Conservation (phyloP, 768 basidiomycete genomes). For the Tephrocybe rancida region DNA sequence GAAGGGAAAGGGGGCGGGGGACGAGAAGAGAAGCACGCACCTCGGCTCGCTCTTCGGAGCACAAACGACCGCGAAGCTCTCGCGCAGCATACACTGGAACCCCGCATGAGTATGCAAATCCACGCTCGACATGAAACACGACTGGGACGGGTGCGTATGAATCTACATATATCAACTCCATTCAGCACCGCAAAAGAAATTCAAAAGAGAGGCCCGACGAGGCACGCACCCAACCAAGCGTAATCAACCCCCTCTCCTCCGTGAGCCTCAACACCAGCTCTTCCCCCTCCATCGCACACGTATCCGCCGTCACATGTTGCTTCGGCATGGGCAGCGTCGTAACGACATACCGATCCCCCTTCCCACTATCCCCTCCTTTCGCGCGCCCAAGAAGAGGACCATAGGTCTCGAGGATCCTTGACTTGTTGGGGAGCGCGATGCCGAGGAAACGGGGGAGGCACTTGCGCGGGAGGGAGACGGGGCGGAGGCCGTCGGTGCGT, state of each 20-base stretch:
- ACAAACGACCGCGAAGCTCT: no score
- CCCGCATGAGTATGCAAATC: no score
- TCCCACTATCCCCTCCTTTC: background rate
- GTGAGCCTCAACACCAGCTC: constrained; percentile 86
- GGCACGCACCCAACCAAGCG: constrained; percentile 90
- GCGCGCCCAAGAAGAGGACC: no score
- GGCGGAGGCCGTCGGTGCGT: background rate
- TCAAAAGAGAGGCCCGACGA: constrained; percentile 82
- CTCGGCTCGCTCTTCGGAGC: no score
- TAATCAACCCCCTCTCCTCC: constrained; percentile 78
- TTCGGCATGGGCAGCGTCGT: constrained; percentile 86
- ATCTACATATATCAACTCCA: no score
- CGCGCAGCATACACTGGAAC: no score
- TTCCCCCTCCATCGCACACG: constrained; percentile 92
- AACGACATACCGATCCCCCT: background rate
- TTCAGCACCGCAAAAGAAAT: no score
- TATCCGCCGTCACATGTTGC: constrained; percentile 86
- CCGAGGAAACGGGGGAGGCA: background rate
- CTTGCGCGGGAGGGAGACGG: background rate
- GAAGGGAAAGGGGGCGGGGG: no score
- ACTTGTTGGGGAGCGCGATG: background rate
- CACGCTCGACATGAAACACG: no score
- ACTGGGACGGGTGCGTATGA: no score
- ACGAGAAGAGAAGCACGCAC: no score
- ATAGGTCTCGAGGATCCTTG: background rate